Base-by-base conservation (phyloP, 257 asterid species). In the Penstemon newberryi region DNA sequence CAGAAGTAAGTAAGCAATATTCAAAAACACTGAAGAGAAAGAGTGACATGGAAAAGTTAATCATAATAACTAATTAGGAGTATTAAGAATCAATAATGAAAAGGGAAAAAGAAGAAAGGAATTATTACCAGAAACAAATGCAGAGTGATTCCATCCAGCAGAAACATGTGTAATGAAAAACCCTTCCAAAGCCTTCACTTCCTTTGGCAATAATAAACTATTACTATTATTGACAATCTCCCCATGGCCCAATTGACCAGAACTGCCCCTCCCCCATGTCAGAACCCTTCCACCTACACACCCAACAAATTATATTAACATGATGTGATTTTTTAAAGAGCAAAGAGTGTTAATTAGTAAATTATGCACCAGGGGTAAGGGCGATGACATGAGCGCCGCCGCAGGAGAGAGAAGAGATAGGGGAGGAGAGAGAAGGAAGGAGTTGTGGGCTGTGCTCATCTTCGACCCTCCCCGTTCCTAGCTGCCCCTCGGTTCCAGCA, bases 141-240 rank as follows among this genome's bases (percentile, higher is more conserved):
- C 97, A 63, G 96, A 94, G 82, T 94, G 99, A 73, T 84, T 93
- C 97, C 99, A 93, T 39, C 97, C 99, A 80, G 99, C 96, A 66
- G 99, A 89, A 76, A 79, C 87, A 67, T 75, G 80, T 49, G 82
- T 83, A 43, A 85, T 76, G 44, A 82, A 81, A 37, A 67, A 8
- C 18, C 70, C 76, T 71, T 80, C 77, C 72, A 94, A 72, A 46
- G 79, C 79, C 66, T 84, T 69, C 7, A 90, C 83, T 1, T 49
- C 42, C 78, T 70, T 83, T 0, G 96, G 96, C 8, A 66, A 76
- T 44, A 66, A 77, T 44, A 81, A 71, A 58, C 73, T 56, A 75
- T 75, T 37, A 39, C 4, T 10, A 19, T 3, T 42, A 63, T 1
- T 82, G n/a, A 63, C 78, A 82, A 58, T 82, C 39, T 90, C 90